Conservation (phyloP, 2,329 filamentous ascomycete genomes). For the Dactylellina sp. region DNA sequence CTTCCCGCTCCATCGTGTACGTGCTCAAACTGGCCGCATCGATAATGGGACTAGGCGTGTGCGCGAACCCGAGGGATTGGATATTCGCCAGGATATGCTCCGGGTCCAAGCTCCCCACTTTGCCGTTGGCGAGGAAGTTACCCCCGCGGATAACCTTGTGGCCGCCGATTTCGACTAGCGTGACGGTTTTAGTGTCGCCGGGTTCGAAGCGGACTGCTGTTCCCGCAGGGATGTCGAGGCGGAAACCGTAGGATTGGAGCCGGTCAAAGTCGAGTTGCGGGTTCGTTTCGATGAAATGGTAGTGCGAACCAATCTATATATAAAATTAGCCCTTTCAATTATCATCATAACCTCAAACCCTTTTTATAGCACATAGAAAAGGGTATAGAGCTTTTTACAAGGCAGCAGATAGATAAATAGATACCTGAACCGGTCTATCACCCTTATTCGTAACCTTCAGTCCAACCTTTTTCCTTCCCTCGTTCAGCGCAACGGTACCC, state of each 20-base stretch:
- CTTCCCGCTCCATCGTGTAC: constrained; percentile 78
- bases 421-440: constrained; percentile 87
- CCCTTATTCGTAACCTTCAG: constrained; percentile 86
- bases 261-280: constrained; percentile 90
- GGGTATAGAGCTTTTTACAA: no score
- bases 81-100: constrained; percentile 76
- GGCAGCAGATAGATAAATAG: no score
- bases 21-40: constrained; percentile 67
- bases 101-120: constrained; percentile 73
- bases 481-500: constrained; percentile 76
- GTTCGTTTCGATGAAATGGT: constrained; percentile 96
- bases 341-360: no score
- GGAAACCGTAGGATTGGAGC: constrained; percentile 80
- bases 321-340: not conserved
- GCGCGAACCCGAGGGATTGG: constrained; percentile 80
- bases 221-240: constrained; percentile 88
- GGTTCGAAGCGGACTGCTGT: constrained; percentile 95
- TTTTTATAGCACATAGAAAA: no score
- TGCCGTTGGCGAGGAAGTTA: constrained; percentile 80
- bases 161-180: constrained; percentile 87
- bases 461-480: constrained; percentile 77
- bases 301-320: constrained; percentile 82
- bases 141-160: constrained; percentile 83
- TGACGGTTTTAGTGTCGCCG: constrained; percentile 89
- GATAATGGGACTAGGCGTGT: constrained; percentile 74